Percentiles rank a stretch among this genome's conserved stretches.
phyloP scores from a whole-genome alignment of 345 rosid species.

The Citrus australasica region DNA sequence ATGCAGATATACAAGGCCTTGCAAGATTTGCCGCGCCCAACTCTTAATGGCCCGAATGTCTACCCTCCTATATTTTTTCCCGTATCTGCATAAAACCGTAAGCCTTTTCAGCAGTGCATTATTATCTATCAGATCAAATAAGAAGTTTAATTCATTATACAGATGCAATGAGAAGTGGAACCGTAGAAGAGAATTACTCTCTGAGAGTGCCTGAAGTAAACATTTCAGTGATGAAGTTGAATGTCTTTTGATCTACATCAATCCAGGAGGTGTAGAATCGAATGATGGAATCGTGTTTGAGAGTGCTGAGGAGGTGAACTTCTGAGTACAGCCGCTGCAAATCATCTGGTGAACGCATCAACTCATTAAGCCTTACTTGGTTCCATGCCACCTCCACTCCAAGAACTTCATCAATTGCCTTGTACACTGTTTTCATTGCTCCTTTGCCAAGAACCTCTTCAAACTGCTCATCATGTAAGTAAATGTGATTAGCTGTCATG shows the following conservation, averaged over 20 bases:
- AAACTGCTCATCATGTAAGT: constrained; percentile 27
- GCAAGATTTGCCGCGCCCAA: constrained; percentile 59
- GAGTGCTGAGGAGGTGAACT: constrained; percentile 83
- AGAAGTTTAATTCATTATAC: not conserved
- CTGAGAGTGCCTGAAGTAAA: constrained; percentile 80
- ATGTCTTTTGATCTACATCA: constrained; percentile 45
- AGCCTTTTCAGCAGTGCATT: not conserved
- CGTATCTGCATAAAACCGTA: constrained; percentile 36
- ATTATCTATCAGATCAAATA: not conserved
- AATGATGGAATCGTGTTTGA: constrained; percentile 63
- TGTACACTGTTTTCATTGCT: constrained; percentile 84
- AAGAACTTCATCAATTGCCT: constrained; percentile 66
- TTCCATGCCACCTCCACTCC: constrained; percentile 91
- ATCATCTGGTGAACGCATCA: constrained; percentile 64
- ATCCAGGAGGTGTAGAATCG: constrained; percentile 77
- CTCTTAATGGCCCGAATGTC: constrained; percentile 58
- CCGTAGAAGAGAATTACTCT: constrained; percentile 35
- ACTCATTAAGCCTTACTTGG: constrained; percentile 53
- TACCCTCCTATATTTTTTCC: constrained; percentile 49
- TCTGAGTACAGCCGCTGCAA: constrained; percentile 77
- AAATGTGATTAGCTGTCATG: not conserved
- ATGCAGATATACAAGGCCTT: constrained; percentile 59
- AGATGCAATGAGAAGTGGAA: not conserved
- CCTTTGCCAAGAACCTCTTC: constrained; percentile 73
- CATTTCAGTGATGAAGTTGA: constrained; percentile 87